Percentiles rank a stretch among this genome's conserved stretches.
Conservation (phyloP, 2,329 filamentous ascomycete genomes). For the Talaromyces marneffei region DNA sequence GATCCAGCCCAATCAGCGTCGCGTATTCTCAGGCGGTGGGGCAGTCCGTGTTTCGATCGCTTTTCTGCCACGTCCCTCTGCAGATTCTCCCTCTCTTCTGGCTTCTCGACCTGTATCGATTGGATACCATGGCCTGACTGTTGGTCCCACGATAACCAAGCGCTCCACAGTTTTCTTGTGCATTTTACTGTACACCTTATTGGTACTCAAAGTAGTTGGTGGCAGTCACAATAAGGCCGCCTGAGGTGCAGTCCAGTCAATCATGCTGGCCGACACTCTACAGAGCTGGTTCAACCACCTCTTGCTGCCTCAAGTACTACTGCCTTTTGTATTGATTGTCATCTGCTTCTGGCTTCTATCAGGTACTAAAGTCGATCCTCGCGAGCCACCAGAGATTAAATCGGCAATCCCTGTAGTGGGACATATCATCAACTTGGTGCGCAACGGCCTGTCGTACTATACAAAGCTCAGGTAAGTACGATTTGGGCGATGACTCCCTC, state of each 20-base stretch:
- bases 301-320: neutral
- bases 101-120: neutral
- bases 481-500: neutral
- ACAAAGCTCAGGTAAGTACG: conserved; percentile 17
- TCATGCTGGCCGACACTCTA: neutral
- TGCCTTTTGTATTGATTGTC: neutral
- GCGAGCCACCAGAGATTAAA: conserved; percentile 22
- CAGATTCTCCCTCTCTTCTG: neutral
- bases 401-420: conserved; percentile 24
- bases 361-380: conserved; percentile 18
- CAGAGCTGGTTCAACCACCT: neutral
- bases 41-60: neutral
- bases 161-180: neutral
- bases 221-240: neutral
- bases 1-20: neutral
- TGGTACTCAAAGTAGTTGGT: neutral
- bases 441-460: conserved; percentile 23
- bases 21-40: neutral
- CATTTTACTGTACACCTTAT: neutral
- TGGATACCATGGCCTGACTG: neutral
- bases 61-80: too few relatives aligned
- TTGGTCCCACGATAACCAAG: neutral
- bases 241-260: neutral
- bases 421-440: conserved; percentile 22
- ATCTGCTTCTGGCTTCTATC: neutral